These are phyloP conservation scores for Pseudozyma hubeiensis DNA, from an alignment of 1,284 basidiomycete species.

Conservation along the genomic window DNA sequence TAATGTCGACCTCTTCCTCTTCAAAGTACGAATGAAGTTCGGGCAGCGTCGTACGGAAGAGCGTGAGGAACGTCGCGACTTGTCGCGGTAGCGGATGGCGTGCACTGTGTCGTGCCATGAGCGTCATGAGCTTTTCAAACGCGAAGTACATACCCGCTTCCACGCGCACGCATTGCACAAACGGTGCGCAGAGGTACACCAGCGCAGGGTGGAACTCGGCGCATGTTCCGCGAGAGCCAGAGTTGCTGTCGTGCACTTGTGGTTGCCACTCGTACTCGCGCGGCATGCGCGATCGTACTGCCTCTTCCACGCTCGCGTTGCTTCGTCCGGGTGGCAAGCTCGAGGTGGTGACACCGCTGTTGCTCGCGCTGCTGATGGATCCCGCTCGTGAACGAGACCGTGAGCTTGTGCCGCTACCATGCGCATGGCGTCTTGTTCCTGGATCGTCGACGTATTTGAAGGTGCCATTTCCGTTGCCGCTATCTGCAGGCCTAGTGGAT, in stretches of 20 bases:
- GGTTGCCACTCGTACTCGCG: conserved; percentile 58
- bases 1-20: conserved; percentile 68
- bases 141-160: conserved; percentile 69
- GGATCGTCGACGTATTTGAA: conserved; percentile 4
- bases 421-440: neutral
- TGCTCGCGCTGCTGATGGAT: conserved; percentile 25
- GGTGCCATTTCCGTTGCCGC: conserved; percentile 2
- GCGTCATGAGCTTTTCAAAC: conserved; percentile 66
- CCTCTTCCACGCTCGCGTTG: conserved; percentile 18
- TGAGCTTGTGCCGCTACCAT: conserved; percentile 33
- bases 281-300: conserved; percentile 47
- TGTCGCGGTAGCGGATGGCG: conserved; percentile 56
- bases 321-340: neutral
- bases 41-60: conserved; percentile 66
- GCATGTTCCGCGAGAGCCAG: conserved; percentile 6
- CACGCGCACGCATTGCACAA: conserved; percentile 66
- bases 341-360: neutral
- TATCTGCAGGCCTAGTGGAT: conserved; percentile 11
- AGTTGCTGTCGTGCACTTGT: conserved; percentile 22
- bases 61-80: conserved; percentile 66
- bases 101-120: conserved; percentile 56
- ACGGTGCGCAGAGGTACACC: conserved; percentile 67
- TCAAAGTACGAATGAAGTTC: conserved; percentile 69
- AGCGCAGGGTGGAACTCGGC: conserved; percentile 64
- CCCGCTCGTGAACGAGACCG: conserved; percentile 38